Evolutionary conservation across 768 basidiomycete genomes (phyloP), one percentile per base, ranked within the genome.

Genomic region (Serendipita sp.): DNA sequence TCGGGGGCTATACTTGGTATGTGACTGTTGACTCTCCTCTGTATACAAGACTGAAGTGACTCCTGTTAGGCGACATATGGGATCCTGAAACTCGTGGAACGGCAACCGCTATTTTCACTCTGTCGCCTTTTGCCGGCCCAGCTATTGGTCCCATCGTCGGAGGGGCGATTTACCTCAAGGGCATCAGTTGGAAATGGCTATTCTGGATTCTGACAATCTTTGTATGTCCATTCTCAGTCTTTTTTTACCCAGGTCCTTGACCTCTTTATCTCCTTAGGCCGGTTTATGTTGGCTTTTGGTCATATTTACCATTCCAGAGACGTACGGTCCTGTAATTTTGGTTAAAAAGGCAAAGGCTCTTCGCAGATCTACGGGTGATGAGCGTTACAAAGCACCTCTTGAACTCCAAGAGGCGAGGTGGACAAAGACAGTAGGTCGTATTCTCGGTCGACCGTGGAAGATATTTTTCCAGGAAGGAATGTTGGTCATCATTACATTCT

Each of bases 91-190:
- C 72, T 41, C 65, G 75, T 46, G 75, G 75, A 11, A 72, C 72
- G 63, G 75, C 75, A 0, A 72, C 74, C 70, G 68, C 68, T 28
- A 45, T 74, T 24, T 75, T 75, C 66, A 62, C 69, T n/a, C 64
- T 75, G 2, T 74, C 75, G 2, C 75, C 75, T 0, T 76, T 76
- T 48, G 75, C 75, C 10, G 74, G 74, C 16, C 73, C 74, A 0
- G 70, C 71, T 0, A 63, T 73, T n/a, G 73, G 73, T 5, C 75
- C 75, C 0, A 73, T 75, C 65, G 72, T 76, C 4, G 68, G 71
- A 7, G 75, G 75, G 1, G 74, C 70, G 66, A 75, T 75, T 64
- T 64, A 63, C 8, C 70, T 71, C n/a, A 67, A 71, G 8, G 72
- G 72, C 0, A 69, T 71, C 62, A 65, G 56, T 54, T 75, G 73